phyloP scores from a whole-genome alignment of 2,329 filamentous ascomycete species.

The Aspergillus flavus region DNA sequence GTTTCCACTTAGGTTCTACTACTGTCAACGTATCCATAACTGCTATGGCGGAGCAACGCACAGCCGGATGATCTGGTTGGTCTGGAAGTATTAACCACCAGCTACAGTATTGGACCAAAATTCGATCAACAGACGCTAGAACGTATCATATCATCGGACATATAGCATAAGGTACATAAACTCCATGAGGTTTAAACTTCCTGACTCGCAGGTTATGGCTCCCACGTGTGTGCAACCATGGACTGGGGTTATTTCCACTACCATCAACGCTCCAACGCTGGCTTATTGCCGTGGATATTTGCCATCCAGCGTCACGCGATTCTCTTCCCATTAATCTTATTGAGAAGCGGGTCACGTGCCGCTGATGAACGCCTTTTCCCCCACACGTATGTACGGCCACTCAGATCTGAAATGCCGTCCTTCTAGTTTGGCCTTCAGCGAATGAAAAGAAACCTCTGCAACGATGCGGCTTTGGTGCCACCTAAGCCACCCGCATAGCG shows the following conservation, averaged over 20 bases:
- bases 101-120: constrained; percentile 15
- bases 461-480: constrained; percentile 19
- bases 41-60: not conserved
- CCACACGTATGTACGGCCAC: not conserved
- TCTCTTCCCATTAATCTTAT: not conserved
- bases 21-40: not conserved
- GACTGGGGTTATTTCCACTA: constrained; percentile 32
- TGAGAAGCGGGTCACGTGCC: not conserved
- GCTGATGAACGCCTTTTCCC: not conserved
- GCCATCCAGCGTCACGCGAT: not conserved
- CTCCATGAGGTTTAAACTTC: constrained; percentile 6
- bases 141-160: constrained; percentile 22
- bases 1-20: not conserved
- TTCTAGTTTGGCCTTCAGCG: constrained; percentile 5
- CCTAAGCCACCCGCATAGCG: constrained; percentile 18
- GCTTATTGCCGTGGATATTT: not conserved
- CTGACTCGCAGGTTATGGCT: constrained; percentile 13
- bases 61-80: constrained; percentile 26
- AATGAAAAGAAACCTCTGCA: constrained; percentile 7
- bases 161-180: not conserved
- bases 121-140: constrained; percentile 16
- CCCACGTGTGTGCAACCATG: constrained; percentile 25
- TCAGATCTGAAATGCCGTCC: not conserved
- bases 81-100: constrained; percentile 28
- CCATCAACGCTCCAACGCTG: not conserved